Evolutionary conservation across 2,329 filamentous ascomycete genomes (phyloP).

Genomic region (Botrytis cinerea): DNA sequence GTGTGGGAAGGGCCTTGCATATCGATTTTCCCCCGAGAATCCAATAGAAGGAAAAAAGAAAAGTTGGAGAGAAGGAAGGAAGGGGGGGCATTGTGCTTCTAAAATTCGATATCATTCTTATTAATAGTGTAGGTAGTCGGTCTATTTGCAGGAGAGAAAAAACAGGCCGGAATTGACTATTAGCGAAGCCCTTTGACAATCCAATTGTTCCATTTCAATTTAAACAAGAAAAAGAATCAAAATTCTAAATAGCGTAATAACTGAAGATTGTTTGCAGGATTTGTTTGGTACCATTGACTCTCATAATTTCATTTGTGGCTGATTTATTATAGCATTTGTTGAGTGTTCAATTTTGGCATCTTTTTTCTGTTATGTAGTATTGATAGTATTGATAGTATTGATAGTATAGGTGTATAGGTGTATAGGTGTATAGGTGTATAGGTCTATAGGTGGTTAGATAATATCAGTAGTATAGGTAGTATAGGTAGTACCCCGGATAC

Average conservation of each 20-base stretch:
- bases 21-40: conserved; percentile 17
- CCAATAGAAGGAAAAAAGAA: conserved; percentile 6
- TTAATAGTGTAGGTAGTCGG: too few relatives aligned
- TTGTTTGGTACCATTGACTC: not conserved
- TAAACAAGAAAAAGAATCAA: conserved; percentile 14
- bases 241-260: not conserved
- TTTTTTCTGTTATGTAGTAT: too few relatives aligned
- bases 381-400: too few relatives aligned
- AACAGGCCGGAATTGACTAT: not conserved
- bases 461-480: too few relatives aligned
- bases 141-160: too few relatives aligned
- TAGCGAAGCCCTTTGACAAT: not conserved
- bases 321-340: too few relatives aligned
- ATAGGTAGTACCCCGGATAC: not conserved
- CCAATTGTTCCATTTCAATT: not conserved
- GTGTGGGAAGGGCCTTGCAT: conserved; percentile 12
- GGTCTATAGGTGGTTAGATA: not conserved
- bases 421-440: not conserved
- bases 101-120: not conserved
- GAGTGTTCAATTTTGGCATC: conserved; percentile 38
- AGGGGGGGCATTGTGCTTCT: not conserved
- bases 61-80: not conserved
- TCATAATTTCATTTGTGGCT: not conserved
- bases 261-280: not conserved
- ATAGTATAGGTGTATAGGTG: not conserved